Evolutionary conservation across 352 stramenopile species (phyloP).

Genomic region (Pythium rhizo-oryzae): DNA sequence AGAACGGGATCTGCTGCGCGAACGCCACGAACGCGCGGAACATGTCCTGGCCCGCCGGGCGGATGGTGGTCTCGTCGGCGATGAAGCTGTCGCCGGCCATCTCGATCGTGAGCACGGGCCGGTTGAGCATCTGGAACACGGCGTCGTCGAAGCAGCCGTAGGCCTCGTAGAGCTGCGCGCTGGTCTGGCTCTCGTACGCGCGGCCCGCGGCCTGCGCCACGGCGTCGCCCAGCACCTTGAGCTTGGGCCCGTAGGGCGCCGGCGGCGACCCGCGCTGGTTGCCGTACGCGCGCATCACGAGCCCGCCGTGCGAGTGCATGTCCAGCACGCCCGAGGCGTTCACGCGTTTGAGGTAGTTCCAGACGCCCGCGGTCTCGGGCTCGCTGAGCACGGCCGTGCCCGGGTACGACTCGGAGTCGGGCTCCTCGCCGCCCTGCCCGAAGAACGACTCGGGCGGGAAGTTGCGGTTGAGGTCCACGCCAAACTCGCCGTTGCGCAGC

Average conservation of each 20-base stretch:
- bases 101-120: constrained; percentile 36
- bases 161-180: constrained; percentile 26
- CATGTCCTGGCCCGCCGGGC: constrained; percentile 7
- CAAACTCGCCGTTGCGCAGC: constrained; percentile 11
- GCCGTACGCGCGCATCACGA: constrained; percentile 31
- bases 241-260: constrained; percentile 30
- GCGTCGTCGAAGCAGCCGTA: constrained; percentile 38
- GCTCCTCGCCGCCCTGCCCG: constrained; percentile 12
- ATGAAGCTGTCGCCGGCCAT: constrained; percentile 33
- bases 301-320: constrained; percentile 31
- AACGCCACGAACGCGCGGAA: constrained; percentile 20
- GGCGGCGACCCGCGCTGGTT: constrained; percentile 21
- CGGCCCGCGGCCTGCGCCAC: constrained; percentile 15
- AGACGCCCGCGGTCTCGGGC: constrained; percentile 34
- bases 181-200: constrained; percentile 19
- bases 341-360: constrained; percentile 31
- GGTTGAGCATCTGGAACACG: constrained; percentile 32
- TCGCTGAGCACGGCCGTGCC: constrained; percentile 36
- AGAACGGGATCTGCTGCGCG: constrained; percentile 17
- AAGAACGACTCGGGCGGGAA: constrained; percentile 32
- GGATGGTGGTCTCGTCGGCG: constrained; percentile 23
- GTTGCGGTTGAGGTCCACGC: constrained; percentile 46
- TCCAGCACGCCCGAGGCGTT: constrained; percentile 30
- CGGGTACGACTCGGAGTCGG: constrained; percentile 29
- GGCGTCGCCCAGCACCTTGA: constrained; percentile 28